Evolutionary conservation across 441 rosid genomes (phyloP), one percentile per base, ranked within the genome.

Genomic region (Brassica hybrid): DNA sequence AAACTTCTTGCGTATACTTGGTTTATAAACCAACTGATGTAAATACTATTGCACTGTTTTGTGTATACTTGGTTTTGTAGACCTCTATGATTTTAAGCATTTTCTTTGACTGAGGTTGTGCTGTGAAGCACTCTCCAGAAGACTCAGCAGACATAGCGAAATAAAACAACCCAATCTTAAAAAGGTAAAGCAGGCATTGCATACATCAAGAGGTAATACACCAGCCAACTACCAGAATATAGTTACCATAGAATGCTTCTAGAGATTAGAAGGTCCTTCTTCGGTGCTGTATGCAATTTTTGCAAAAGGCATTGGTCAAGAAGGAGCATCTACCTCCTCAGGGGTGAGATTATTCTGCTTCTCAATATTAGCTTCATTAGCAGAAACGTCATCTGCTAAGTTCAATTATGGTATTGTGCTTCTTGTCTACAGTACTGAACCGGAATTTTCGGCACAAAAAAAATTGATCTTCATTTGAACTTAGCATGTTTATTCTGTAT

Each of bases 261-360:
- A 36, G 96, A 94, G 84, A 95, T 83, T n/a, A 96, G 96, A 65
- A 95, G 94, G 83, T 95, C 98, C n/a, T 93, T 96, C 82, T 90
- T 91, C 1, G 90, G 85, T 56, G 96, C 88, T 52, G 88, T 86
- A 83, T 91, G 89, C 83, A 95, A 83, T 52, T 96, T 97, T 85
- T 95, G 98, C 87, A 95, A 80, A 73, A 95, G 91, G 83, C 94
- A 91, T 77, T 86, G 90, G 84, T 93, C 96, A 73, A 95, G 85
- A 83, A 83, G 86, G 86, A 52, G 90, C 71, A 85, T 95, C 97
- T 69, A 93, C 86, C 76, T 90, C 97, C 79, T 82, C 88, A 58
- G 82, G 57, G 32, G 89, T 81, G 67, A 84, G 79, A 69, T 72
- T 62, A 61, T 73, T 87, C 72, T 79, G 91, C 75, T 86, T 87